Base-by-base conservation (phyloP, 768 basidiomycete genomes). In the Neoboletus brunneissimus region DNA sequence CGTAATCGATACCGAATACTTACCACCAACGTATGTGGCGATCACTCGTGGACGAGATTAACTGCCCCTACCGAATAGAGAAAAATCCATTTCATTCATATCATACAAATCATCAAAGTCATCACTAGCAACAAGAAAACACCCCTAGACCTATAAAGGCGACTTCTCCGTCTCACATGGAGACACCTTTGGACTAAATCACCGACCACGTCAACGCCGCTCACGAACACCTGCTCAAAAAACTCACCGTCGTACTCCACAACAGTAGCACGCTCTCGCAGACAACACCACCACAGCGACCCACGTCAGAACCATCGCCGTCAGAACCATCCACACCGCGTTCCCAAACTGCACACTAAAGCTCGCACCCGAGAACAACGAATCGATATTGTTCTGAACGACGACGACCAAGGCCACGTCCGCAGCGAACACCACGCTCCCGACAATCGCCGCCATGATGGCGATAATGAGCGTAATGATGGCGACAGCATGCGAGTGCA, bases 261-360 rank as follows among this genome's bases (percentile, higher is more conserved):
- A 85, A 57, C 87, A 89, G 54, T 82, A 79, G 63, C 87, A 90
- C 16, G 80, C 82, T 31, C 84, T 76, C 18, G 83, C 81, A 38
- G 84, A 82, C 46, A 89, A 73, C n/a, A 82, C 64, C 31, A 88
- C 65, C 35, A 89, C 79, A 0, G 81, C 81, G 3, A 80, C 43
- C 86, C 88, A 90, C 2, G 81, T 78, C 59, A 82, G 67, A 11
- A 81, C 59, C 51, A 82, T 70, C 16, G 81, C 84, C 5, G 65
- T 75, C 41, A 90, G 61, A n/a, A 83, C 78, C 81, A 91, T 81
- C 88, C 88, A 91, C 9, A 86, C 79, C 10, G 70, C 88, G 57
- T 85, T 83, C n/a, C 89, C 88, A 69, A 81, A 88, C 13, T 68
- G 57, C 10, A 86, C 77, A 0, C 61, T 68, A 27, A 89, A 75